phyloP scores from a whole-genome alignment of 371 early-diverging fungal species.

The Spiromyces aspiralis region DNA sequence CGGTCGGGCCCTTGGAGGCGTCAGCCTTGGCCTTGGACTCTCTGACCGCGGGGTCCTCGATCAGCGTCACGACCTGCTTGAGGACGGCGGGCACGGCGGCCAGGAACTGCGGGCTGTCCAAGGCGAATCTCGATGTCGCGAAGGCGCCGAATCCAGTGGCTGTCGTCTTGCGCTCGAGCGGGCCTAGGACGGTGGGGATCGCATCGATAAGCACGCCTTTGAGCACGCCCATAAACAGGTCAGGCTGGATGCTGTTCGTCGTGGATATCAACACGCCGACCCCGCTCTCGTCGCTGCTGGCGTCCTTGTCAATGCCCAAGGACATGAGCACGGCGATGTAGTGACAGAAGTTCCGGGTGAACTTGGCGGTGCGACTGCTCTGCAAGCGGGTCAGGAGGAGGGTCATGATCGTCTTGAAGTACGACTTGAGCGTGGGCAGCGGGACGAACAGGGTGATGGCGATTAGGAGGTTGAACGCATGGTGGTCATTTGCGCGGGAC shows the following conservation, averaged over 20 bases:
- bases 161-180: constrained; percentile 52
- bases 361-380: constrained; percentile 52
- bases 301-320: constrained; percentile 38
- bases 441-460: constrained; percentile 30
- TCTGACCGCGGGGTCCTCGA: constrained; percentile 18
- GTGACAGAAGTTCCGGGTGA: constrained; percentile 57
- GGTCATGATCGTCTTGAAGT: constrained; percentile 56
- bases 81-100: constrained; percentile 7
- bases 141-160: constrained; percentile 35
- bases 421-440: constrained; percentile 32
- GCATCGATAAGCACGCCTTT: constrained; percentile 51
- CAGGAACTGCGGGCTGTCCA: constrained; percentile 3
- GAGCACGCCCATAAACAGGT: constrained; percentile 55
- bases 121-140: constrained; percentile 11
- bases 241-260: constrained; percentile 62
- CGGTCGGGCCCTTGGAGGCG: constrained; percentile 32
- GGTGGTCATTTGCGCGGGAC: constrained; percentile 66
- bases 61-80: constrained; percentile 14
- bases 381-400: constrained; percentile 63
- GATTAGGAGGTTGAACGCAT: constrained; percentile 64
- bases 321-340: constrained; percentile 46
- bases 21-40: constrained; percentile 17
- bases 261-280: constrained; percentile 34
- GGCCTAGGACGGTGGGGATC: constrained; percentile 39
- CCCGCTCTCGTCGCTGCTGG: constrained; percentile 40